Evolutionary conservation across 73 alveolate species (phyloP).

Genomic region (Paramecium sexaurelia): DNA sequence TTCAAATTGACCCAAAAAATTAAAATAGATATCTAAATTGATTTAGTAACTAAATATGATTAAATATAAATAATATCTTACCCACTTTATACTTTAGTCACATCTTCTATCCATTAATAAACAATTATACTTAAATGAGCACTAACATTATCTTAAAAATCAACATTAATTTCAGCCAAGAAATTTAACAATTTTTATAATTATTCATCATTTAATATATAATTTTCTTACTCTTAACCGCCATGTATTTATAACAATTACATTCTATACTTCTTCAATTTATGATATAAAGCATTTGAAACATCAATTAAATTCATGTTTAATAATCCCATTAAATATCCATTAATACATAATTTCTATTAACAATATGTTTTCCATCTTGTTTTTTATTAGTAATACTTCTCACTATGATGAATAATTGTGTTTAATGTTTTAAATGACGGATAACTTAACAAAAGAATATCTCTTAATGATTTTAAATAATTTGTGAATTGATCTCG

Average conservation of each 20-base stretch:
- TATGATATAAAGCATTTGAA: constrained; percentile 46
- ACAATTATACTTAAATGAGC: background rate
- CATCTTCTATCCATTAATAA: constrained; percentile 43
- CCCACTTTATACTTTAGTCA: constrained; percentile 33
- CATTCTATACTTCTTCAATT: background rate
- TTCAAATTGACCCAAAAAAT: constrained; percentile 43
- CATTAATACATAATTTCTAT: background rate
- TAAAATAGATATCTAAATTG: background rate
- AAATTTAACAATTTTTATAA: background rate
- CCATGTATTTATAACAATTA: constrained; percentile 29
- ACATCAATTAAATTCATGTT: constrained; percentile 16
- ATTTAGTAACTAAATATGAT: background rate
- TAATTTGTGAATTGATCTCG: constrained; percentile 14
- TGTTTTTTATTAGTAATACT: background rate
- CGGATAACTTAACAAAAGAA: background rate
- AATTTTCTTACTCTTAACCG: background rate
- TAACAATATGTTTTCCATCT: background rate
- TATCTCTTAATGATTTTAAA: background rate
- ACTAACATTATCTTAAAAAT: background rate
- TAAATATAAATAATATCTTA: background rate
- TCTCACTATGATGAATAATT: background rate
- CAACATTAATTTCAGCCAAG: background rate
- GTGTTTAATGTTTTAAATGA: background rate
- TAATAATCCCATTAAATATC: background rate
- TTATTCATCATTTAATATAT: constrained; percentile 48